Evolutionary conservation across 2,329 filamentous ascomycete species (phyloP), one percentile per base, ranked within the genome.

Genomic region (Neurospora crassa): DNA sequence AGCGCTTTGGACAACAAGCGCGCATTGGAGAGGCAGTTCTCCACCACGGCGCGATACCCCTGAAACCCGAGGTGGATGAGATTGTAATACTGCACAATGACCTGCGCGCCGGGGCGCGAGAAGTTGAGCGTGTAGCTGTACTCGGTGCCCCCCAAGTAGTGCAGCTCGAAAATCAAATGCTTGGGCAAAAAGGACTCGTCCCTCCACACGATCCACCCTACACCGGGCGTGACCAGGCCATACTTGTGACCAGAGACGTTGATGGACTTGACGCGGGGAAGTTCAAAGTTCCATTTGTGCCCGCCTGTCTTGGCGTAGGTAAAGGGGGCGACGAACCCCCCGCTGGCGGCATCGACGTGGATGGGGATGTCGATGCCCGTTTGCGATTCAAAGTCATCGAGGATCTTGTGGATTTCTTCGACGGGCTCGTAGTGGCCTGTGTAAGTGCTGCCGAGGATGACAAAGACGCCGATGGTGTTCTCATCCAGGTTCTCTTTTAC

Each of bases 381-480:
- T 77, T 88, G 81, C 70, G 85, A 82, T 78, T 92, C 83, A 68
- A 85, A 90, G 63, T 87, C 83, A 73, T 92, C 89, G 2, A 93
- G 81, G 14, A 92, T 85, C 20, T 88, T 84, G 24, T 86, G 88
- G 24, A 93, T 86, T 76, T 89, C 87, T 77, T 91, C 87, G 0
- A 92, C 90, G 0, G 90, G 89, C 79, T 92, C 90, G 73, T 90
- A 92, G 76, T 92, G 89, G 0, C 91, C 90, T 0, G 91, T 93
- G 75, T 92, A 93, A 0, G 91, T 93, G 69, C 86, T 89, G 3
- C 91, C 90, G 5, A 93, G 77, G 70, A 92, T 92, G 0, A 91
- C 88, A 76, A 91, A 92, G 0, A 93, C 82, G n/a, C 91, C 91
- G 75, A 93, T 92, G 0, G 91, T 93, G 75, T 92, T 92, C 79